Conservation (phyloP, 179 eudicot species). For the Nepenthes alata region DNA sequence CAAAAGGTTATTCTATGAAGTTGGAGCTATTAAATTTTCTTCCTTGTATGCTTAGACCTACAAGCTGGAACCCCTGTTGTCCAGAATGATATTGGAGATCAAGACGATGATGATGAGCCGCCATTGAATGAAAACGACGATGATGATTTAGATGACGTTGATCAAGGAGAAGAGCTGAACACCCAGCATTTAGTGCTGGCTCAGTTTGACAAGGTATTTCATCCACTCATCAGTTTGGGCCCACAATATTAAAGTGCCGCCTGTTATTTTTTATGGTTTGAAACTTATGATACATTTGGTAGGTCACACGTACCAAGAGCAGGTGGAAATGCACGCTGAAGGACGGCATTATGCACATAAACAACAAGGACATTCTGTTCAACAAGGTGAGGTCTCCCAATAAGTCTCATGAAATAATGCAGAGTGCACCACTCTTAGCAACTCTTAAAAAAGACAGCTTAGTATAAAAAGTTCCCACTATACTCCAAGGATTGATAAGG, state of each 20-base stretch:
- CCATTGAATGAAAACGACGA: conserved; percentile 87
- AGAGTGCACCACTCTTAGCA: no score
- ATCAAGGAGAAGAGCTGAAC: conserved; percentile 77
- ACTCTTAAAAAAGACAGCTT: no score
- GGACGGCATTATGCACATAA: conserved; percentile 96
- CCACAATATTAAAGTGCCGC: no score
- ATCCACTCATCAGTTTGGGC: neutral
- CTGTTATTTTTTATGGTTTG: no score
- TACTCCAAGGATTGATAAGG: no score
- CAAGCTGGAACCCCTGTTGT: conserved; percentile 57
- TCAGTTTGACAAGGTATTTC: conserved; percentile 86
- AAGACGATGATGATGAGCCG: conserved; percentile 82
- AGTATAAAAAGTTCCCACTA: no score
- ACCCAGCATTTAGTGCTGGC: conserved; percentile 87
- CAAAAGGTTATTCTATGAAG: conserved; percentile 7
- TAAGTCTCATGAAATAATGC: no score
- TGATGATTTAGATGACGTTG: conserved; percentile 83
- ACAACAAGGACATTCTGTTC: conserved; percentile 79
- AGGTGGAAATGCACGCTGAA: conserved; percentile 90
- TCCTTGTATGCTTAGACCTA: conserved; percentile 31
- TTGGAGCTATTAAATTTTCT: conserved; percentile 4
- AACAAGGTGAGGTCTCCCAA: conserved; percentile 45
- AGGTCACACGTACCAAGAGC: conserved; percentile 29
- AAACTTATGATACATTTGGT: neutral
- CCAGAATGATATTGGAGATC: conserved; percentile 57